Evolutionary conservation across 768 basidiomycete species (phyloP).

Genomic region (Suillus luteus): DNA sequence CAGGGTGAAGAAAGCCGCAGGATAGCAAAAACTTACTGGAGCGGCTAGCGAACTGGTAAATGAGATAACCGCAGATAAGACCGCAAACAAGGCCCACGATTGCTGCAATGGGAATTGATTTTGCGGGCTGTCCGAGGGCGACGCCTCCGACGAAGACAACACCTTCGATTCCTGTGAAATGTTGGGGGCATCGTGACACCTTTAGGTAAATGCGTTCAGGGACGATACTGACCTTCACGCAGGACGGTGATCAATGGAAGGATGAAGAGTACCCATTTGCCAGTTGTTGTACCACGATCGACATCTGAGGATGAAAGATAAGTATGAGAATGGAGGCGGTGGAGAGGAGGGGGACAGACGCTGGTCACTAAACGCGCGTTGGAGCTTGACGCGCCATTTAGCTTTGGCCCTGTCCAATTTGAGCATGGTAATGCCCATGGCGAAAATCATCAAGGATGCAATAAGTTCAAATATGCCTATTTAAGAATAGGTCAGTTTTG

Average conservation of each 20-base stretch:
- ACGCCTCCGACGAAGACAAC: conserved; percentile 95
- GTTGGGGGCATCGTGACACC: too few relatives aligned
- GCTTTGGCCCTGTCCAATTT: conserved; percentile 92
- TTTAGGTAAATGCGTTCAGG: neutral
- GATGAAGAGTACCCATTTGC: conserved; percentile 87
- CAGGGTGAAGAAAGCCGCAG: too few relatives aligned
- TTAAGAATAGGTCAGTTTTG: neutral
- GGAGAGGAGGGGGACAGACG: conserved; percentile 36
- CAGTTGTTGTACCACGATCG: conserved; percentile 51
- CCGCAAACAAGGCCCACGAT: conserved; percentile 85
- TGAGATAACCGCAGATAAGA: conserved; percentile 67
- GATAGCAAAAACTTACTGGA: conserved; percentile 49
- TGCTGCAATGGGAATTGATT: conserved; percentile 87
- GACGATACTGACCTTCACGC: conserved; percentile 66
- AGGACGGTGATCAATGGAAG: conserved; percentile 91
- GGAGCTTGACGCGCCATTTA: conserved; percentile 93
- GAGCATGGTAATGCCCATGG: conserved; percentile 94
- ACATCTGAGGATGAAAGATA: conserved; percentile 34
- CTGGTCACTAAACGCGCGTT: conserved; percentile 68
- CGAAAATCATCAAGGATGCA: conserved; percentile 80
- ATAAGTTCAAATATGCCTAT: conserved; percentile 70
- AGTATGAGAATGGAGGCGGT: neutral
- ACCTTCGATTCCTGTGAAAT: conserved; percentile 69
- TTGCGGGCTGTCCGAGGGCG: conserved; percentile 78
- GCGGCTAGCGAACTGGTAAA: conserved; percentile 80